Conservation (phyloP, 2,329 filamentous ascomycete genomes). For the Grosmannia penicillata region DNA sequence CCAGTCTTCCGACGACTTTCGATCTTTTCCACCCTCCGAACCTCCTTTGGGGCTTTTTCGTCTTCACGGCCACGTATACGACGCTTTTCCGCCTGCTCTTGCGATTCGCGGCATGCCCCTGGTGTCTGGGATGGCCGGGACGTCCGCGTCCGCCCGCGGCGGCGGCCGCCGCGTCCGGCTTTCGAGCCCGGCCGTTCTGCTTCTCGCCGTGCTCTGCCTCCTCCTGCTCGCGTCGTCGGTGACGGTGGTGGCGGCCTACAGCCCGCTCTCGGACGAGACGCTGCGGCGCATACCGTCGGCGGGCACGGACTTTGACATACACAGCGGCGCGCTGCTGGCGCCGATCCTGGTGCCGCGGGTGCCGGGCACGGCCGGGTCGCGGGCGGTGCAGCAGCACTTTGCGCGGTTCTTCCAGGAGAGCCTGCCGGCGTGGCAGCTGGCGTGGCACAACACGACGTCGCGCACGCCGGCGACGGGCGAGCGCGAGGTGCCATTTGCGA, state of each 20-base stretch:
- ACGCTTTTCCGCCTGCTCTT: too few species aligned
- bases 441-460: conserved; percentile 81
- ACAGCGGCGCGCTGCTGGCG: conserved; percentile 59
- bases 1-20: too few species aligned
- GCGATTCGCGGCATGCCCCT: too few species aligned
- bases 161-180: not conserved
- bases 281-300: conserved; percentile 59
- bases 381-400: conserved; percentile 65
- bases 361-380: conserved; percentile 66
- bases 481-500: conserved; percentile 64
- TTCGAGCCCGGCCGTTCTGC: not conserved
- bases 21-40: too few species aligned
- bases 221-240: conserved; percentile 8
- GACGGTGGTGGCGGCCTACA: conserved; percentile 22
- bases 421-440: conserved; percentile 65
- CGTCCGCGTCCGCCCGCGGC: not conserved
- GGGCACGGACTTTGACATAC: conserved; percentile 63
- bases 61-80: too few species aligned
- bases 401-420: conserved; percentile 61
- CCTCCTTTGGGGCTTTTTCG: too few species aligned
- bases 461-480: conserved; percentile 63
- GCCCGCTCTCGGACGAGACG: conserved; percentile 56
- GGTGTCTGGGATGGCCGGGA: not conserved
- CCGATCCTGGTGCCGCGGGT: conserved; percentile 83
- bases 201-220: conserved; percentile 3